Base-by-base conservation (phyloP, 306 rosid genomes). In the Lotus japonicus region DNA sequence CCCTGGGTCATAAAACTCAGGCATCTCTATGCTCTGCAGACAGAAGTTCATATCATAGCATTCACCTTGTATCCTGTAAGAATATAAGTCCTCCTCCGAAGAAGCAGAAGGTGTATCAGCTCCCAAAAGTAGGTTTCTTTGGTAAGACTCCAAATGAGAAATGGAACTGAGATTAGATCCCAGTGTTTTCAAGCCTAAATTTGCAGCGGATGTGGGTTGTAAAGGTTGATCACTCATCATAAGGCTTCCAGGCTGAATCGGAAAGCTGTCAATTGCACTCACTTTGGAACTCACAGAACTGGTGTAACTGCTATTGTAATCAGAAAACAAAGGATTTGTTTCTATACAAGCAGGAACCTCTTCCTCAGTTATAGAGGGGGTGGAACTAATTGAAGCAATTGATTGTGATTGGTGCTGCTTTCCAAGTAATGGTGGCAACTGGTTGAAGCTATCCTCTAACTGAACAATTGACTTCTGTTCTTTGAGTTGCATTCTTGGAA, bases 41-140 rank as follows among this genome's bases (percentile, higher is more conserved):
- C 86, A 88, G 1, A 77, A 83, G 78, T 82, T 73, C 84, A 77
- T 80, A 11, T 78, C 83, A 39, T 74, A 72, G 74, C 64, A 68
- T 46, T 84, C 95, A 36, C 82, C 85, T 75, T 76, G 84, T 50
- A 75, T 66, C 86, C 81, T 83, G 73, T 49, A 66, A 36, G 81
- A 56, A 36, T 80, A 90, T 58, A 88, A 68, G 71, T 83, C 94
- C 16, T 90, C 88, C 1, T 88, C 92, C 79, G 81, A 76, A 49
- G 80, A 46, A 11, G 77, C 77, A 33, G 78, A 84, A 57, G 79
- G 76, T 26, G 80, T 70, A 15, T 84, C 88, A 41, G 58, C 72
- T 69, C 82, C 96, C 23, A 80, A 51, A 72, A 54, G 74, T 66
- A 75, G 71, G 85, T 71, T 84, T 49, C 82, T 79, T 44, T 75